Evolutionary conservation across 345 rosid species (phyloP).

Genomic region (Heritiera littoralis): DNA sequence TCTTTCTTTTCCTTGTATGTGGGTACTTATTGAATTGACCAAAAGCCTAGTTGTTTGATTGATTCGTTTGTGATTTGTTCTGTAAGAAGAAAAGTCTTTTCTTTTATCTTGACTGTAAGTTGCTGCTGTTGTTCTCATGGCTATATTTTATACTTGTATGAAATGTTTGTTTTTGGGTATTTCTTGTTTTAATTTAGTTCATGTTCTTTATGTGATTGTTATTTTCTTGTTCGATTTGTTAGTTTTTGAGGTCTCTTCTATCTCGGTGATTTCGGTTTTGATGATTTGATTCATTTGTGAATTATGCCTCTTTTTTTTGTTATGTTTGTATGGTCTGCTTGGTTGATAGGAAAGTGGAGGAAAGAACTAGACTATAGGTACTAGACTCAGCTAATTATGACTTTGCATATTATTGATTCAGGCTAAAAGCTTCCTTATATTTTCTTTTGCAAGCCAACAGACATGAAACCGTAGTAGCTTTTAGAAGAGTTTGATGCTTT

Average conservation of each 20-base stretch:
- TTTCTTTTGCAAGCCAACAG: background rate
- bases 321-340: constrained; percentile 7
- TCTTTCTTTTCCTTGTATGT: background rate
- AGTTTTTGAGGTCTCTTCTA: background rate
- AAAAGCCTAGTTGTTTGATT: background rate
- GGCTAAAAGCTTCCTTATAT: background rate
- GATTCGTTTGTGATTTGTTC: background rate
- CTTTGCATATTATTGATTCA: constrained; percentile 2
- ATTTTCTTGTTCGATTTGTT: background rate
- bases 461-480: background rate
- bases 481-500: constrained; percentile 2
- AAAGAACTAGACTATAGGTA: background rate
- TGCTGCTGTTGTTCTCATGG: constrained; percentile 4
- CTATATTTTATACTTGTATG: background rate
- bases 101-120: background rate
- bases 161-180: background rate
- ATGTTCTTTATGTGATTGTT: background rate
- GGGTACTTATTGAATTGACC: background rate
- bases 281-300: background rate
- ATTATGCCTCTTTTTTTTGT: background rate
- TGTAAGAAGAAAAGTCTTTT: background rate
- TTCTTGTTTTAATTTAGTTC: background rate
- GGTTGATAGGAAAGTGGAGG: background rate
- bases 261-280: background rate
- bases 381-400: background rate